Percentiles rank a stretch among this genome's conserved stretches.
phyloP scores from a whole-genome alignment of 805 yeast species.

The Scheffersomyces coipomensis region DNA sequence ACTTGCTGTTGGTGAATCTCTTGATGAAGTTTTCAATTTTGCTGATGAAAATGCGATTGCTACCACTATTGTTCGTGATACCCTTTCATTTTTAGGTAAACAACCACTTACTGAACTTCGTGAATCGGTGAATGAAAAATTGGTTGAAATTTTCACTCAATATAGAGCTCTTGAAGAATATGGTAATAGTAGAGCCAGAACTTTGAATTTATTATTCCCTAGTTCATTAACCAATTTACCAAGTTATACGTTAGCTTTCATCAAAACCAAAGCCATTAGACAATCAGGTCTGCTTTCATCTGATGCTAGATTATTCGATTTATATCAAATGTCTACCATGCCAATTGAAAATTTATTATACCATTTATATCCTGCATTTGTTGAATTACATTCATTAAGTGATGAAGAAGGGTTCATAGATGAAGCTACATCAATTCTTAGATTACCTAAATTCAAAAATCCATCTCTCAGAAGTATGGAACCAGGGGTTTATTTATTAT shows the following conservation, averaged over 20 bases:
- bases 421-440: constrained; percentile 36
- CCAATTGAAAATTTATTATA: constrained; percentile 57
- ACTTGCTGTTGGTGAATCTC: constrained; percentile 75
- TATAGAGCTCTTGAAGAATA: constrained; percentile 48
- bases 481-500: constrained; percentile 78
- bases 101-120: constrained; percentile 38
- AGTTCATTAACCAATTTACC: constrained; percentile 73
- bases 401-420: constrained; percentile 49
- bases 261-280: constrained; percentile 64
- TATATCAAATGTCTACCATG: constrained; percentile 49
- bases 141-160: constrained; percentile 48
- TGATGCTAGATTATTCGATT: constrained; percentile 63
- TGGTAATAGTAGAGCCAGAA: constrained; percentile 34
- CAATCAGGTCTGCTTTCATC: constrained; percentile 48
- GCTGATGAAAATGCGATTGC: constrained; percentile 61
- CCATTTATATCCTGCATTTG: constrained; percentile 76
- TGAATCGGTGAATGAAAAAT: constrained; percentile 36
- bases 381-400: constrained; percentile 65
- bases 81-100: constrained; percentile 39
- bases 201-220: constrained; percentile 75
- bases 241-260: constrained; percentile 62
- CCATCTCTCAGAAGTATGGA: constrained; percentile 44
- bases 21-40: constrained; percentile 72
- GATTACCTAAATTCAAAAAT: constrained; percentile 49
- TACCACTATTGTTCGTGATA: constrained; percentile 38